Evolutionary conservation across 768 basidiomycete species (phyloP).

Genomic region (Suillus americanus): DNA sequence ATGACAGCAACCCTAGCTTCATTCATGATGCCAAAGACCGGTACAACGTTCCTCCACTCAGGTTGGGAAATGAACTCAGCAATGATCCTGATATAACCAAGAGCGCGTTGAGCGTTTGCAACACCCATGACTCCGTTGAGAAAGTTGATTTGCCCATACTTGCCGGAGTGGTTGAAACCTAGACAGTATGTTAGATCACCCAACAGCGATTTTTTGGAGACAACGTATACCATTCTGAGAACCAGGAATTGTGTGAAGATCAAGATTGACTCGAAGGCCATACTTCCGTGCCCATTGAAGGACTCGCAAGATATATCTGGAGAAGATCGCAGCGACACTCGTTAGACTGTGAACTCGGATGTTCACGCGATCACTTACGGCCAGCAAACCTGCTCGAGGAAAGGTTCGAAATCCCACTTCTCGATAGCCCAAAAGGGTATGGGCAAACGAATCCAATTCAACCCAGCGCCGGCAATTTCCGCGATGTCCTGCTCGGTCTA

Average conservation of each 20-base stretch:
- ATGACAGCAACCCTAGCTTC: slow-evolving; percentile 55
- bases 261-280: slow-evolving; percentile 79
- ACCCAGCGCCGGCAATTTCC: slow-evolving; percentile 81
- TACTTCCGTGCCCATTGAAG: slow-evolving; percentile 88
- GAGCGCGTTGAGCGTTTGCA: slow-evolving; percentile 78
- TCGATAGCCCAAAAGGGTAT: slow-evolving; percentile 88
- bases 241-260: slow-evolving; percentile 79
- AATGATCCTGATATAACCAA: slow-evolving; percentile 73
- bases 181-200: slow-evolving; percentile 9
- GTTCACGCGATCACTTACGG: slow-evolving; percentile 40
- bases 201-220: background rate
- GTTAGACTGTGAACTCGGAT: slow-evolving; percentile 1
- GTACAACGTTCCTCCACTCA: slow-evolving; percentile 62
- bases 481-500: slow-evolving; percentile 91
- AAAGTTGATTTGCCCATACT: slow-evolving; percentile 60
- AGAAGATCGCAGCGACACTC: background rate
- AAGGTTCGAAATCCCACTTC: slow-evolving; percentile 73
- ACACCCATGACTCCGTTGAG: slow-evolving; percentile 77
- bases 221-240: slow-evolving; percentile 61
- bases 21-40: slow-evolving; percentile 63
- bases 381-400: slow-evolving; percentile 73
- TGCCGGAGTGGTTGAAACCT: slow-evolving; percentile 65
- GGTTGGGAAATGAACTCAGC: slow-evolving; percentile 82
- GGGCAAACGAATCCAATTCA: slow-evolving; percentile 83
- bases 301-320: slow-evolving; percentile 70